Evolutionary conservation across 73 alveolate species (phyloP).

Genomic region (Stentor coeruleus): DNA sequence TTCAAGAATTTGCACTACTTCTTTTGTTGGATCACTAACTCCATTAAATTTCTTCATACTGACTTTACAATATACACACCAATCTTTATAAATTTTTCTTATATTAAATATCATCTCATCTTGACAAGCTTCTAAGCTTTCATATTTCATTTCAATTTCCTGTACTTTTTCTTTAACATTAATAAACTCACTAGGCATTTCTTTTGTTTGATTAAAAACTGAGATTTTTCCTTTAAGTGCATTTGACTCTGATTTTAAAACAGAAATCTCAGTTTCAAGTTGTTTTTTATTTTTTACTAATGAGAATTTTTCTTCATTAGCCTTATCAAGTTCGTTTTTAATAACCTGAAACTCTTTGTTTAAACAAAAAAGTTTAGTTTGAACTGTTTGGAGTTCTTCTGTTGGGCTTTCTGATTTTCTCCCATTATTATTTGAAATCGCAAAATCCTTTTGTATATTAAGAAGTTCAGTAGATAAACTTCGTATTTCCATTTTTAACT

Average conservation of each 20-base stretch:
- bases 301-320: not conserved
- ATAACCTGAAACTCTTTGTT: no score
- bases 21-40: not conserved
- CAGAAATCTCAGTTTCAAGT: not conserved
- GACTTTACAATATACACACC: not conserved
- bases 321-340: not conserved
- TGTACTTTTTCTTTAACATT: not conserved
- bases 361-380: no score
- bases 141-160: not conserved
- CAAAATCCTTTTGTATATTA: not conserved
- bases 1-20: not conserved
- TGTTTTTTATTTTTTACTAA: not conserved
- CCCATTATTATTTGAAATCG: not conserved
- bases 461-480: slow-evolving; percentile 4
- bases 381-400: not conserved
- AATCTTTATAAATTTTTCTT: not conserved
- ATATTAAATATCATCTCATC: not conserved
- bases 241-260: no score
- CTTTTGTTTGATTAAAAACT: not conserved
- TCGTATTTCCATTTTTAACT: slow-evolving; percentile 11
- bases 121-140: not conserved
- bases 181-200: not conserved
- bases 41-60: not conserved
- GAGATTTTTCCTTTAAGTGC: not conserved
- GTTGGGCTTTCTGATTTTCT: not conserved